Conservation (phyloP, 2,329 filamentous ascomycete genomes). For the Aspergillus uvarum region DNA sequence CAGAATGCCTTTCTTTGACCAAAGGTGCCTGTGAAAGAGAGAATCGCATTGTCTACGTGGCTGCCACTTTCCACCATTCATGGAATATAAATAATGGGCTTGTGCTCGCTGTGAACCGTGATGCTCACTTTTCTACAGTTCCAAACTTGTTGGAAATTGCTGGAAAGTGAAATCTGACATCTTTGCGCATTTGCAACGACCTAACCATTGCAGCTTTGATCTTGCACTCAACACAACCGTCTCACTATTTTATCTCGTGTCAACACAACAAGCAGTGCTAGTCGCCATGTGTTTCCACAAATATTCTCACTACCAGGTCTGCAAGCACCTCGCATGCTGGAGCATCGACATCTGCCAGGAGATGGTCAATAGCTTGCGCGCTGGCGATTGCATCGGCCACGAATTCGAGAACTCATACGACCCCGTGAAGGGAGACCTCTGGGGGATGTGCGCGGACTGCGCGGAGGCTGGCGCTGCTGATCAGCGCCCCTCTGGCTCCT, state of each 20-base stretch:
- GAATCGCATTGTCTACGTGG: background rate
- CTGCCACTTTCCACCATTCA: background rate
- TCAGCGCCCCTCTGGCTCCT: background rate
- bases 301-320: slow-evolving; percentile 27
- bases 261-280: background rate
- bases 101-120: too few species aligned
- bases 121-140: too few species aligned
- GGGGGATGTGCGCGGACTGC: too few species aligned
- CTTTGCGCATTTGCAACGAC: too few species aligned
- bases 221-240: too few species aligned
- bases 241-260: background rate
- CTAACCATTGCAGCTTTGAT: too few species aligned
- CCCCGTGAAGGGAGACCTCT: too few species aligned
- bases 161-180: too few species aligned
- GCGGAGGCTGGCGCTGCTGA: too few species aligned
- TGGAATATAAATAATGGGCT: background rate
- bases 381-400: too few species aligned
- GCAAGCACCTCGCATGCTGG: slow-evolving; percentile 29
- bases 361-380: slow-evolving; percentile 22
- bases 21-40: background rate
- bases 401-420: too few species aligned
- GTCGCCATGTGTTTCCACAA: slow-evolving; percentile 20
- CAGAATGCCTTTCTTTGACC: background rate
- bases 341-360: slow-evolving; percentile 23
- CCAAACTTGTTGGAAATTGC: too few species aligned